Percentiles rank a stretch among this genome's conserved stretches.
Evolutionary conservation across 192 early-diverging fungal genomes (phyloP).

Genomic region (Linnemannia zychae): DNA sequence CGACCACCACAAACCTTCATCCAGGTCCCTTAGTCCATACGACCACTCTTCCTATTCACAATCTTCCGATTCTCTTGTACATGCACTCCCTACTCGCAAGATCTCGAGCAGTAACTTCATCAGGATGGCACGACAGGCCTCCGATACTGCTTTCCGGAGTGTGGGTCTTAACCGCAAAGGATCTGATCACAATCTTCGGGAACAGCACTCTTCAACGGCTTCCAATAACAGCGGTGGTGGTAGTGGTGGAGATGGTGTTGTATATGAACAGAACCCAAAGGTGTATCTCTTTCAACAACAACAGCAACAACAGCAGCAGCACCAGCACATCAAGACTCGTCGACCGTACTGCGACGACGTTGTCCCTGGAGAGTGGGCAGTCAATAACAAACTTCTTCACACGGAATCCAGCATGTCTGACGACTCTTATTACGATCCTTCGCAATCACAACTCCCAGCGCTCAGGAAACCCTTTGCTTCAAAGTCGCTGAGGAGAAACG

Average conservation of each 20-base stretch:
- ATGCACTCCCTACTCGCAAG: slow-evolving; percentile 18
- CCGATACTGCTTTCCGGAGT: slow-evolving; percentile 36
- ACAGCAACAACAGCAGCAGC: slow-evolving; percentile 3
- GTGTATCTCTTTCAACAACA: slow-evolving; percentile 34
- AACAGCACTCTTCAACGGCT: background rate
- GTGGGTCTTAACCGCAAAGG: slow-evolving; percentile 22
- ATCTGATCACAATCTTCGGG: slow-evolving; percentile 26
- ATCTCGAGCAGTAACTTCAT: slow-evolving; percentile 26
- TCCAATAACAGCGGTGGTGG: background rate
- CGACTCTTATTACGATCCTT: background rate
- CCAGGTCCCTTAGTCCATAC: background rate
- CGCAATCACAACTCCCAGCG: background rate
- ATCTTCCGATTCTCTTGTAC: slow-evolving; percentile 8
- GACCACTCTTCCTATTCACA: background rate
- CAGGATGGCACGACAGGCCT: slow-evolving; percentile 41
- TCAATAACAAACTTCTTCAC: slow-evolving; percentile 19
- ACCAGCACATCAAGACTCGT: background rate
- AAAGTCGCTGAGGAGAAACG: background rate
- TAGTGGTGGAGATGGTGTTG: background rate
- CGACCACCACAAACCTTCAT: background rate
- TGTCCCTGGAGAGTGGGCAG: slow-evolving; percentile 17
- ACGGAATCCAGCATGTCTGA: background rate
- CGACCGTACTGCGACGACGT: slow-evolving; percentile 4
- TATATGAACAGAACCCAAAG: slow-evolving; percentile 52
- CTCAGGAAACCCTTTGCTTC: background rate